Base-by-base conservation (phyloP, 1,139 yeast genomes). In the Debaryomyces fabryi region DNA sequence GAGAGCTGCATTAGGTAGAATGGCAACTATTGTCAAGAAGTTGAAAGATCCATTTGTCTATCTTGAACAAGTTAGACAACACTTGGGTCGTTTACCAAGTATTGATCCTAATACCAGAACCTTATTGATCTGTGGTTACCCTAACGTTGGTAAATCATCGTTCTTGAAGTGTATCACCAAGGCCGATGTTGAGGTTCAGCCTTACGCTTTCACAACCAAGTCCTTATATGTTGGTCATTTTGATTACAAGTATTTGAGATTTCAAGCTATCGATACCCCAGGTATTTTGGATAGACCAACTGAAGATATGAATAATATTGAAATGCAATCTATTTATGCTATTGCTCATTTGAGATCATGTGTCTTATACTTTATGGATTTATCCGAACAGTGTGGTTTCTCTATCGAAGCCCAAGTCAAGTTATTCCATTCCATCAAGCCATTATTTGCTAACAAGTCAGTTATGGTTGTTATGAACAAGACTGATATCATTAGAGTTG, bases 31-130 rank as follows among this genome's bases (percentile, higher is more conserved):
- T 63, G 84, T 86, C 62, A 93, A 93, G 78, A 90, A 95, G 62
- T 82, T 93, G 65, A 95, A 92, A 74, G 99, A 93, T 68, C 95
- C 99, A 35, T 78, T 93, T 55, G 80, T 83, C 44, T 93, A 95
- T 74, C 79, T 93, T 67, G 99, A 93, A 74, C 98, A 93, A 76
- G 99, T 93, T 52, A 88, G 99, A 75, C 99, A 93, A 76, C 99
- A 93, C 76, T 82, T 93, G 76, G 97, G 98, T 58, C 92, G 99
- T 82, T 79, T 93, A 60, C 99, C 99, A 52, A 84, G 95, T 59
- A 95, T 93, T 68, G 99, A 93, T 69, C 99, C 99, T 64, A 93
- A 93, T 71, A 95, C 99, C 49, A 87, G 99, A 78, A 95, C 99
- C 33, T 78, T 93, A 61, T 81, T 93, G 63, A 92, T 95, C 64